Conservation (phyloP, 345 rosid genomes). For the Physaria fendleri region DNA sequence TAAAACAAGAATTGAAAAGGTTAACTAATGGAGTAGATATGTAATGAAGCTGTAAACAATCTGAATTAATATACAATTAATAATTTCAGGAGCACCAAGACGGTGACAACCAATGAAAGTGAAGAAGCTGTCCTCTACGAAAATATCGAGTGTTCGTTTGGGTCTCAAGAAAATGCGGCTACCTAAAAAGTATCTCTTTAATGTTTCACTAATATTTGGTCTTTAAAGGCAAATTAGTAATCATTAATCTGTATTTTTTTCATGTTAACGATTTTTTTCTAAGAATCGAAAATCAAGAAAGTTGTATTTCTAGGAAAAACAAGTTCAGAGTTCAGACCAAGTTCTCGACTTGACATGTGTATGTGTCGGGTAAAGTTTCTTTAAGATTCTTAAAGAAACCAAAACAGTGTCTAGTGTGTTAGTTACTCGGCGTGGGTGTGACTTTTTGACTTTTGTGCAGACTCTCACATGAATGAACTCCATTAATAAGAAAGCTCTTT, state of each 20-base stretch:
- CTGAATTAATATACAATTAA: not conserved
- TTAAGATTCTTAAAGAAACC: slow-evolving; percentile 5
- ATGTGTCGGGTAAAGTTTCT: slow-evolving; percentile 5
- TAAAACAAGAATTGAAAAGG: not conserved
- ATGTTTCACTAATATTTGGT: slow-evolving; percentile 17
- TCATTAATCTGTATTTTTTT: slow-evolving; percentile 13
- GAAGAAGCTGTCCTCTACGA: slow-evolving; percentile 2
- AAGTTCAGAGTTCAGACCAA: slow-evolving; percentile 27
- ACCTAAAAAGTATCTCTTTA: slow-evolving; percentile 20
- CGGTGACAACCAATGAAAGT: slow-evolving; percentile 20
- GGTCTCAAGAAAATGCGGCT: slow-evolving; percentile 81
- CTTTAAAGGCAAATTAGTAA: slow-evolving; percentile 14
- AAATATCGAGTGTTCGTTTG: slow-evolving; percentile 31
- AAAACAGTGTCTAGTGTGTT: not conserved
- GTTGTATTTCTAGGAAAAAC: not conserved
- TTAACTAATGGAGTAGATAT: not conserved
- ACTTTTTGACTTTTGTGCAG: slow-evolving; percentile 16
- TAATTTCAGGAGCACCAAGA: not conserved
- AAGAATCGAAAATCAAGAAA: slow-evolving; percentile 21
- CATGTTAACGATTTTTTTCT: slow-evolving; percentile 14
- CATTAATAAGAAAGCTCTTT: not conserved
- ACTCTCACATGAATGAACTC: not conserved
- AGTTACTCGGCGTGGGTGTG: slow-evolving; percentile 29
- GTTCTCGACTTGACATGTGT: slow-evolving; percentile 39
- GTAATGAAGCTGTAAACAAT: not conserved